Base-by-base conservation (phyloP, 371 early-diverging fungal genomes). In the Mucor mucedo region DNA sequence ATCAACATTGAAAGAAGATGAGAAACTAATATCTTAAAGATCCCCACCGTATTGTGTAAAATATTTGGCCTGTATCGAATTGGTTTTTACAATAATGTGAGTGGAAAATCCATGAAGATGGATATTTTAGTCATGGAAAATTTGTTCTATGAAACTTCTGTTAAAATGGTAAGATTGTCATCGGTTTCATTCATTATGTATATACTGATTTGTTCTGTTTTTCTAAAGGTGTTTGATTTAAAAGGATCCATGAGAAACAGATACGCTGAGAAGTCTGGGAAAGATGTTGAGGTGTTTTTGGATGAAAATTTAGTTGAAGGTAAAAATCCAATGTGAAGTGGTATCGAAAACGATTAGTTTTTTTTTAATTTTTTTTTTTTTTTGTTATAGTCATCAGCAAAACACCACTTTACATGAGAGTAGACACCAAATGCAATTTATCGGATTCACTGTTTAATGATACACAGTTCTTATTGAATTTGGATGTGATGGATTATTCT, bases 401-500 rank as follows among this genome's bases (percentile, higher is more conserved):
- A 67, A 86, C 88, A 1, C 97, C 97, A 2, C 77, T 97, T 33
- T 96, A 90, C 66, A 90, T 97, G 54, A 89, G 93, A 14, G 91
- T 92, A 48, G 92, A 93, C 68, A 83, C 95, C 10, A 96, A 97
- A 63, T 79, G 83, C 47, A 83, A 92, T 61, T 71, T 98, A 7
- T 79, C 82, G 40, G 90, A 87, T 21, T 91, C 94, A 0, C 73
- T 98, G 2, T 88, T 84, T 61, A 95, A 95, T 67, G 98, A 97
- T 73, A 95, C 96, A 2, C 79, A 91, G 14, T 97, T 97, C 67
- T 68, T 97, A 55, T 84, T 91, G 7, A 86, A 84, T 50, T 81
- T 92, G 61, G 93, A 95, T 63, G 95, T 97, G 11, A 96, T 97
- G 96, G 98, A 97, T 74, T 97, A 97, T 71, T 95, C 96, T 5